Percentiles rank a stretch among this genome's conserved stretches.
These are phyloP conservation scores for Tarenaya hassleriana DNA, from an alignment of 345 rosid genomes.

Conservation along the genomic window DNA sequence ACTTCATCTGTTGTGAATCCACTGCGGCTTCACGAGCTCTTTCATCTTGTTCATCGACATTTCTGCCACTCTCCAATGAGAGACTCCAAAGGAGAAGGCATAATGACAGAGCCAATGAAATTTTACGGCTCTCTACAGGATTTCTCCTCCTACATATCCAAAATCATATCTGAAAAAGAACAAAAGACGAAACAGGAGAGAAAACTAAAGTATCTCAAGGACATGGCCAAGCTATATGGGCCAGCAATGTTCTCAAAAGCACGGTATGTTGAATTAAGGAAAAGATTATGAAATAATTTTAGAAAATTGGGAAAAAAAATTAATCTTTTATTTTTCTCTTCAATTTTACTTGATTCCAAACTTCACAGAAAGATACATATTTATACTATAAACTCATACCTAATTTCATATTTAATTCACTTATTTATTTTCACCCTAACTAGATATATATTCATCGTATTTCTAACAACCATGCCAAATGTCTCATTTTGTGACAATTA, in stretches of 20 bases:
- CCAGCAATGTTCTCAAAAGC: not conserved
- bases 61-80: slow-evolving; percentile 6
- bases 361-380: too few relatives aligned
- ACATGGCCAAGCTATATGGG: not conserved
- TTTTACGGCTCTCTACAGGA: slow-evolving; percentile 13
- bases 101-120: not conserved
- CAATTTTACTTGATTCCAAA: too few relatives aligned
- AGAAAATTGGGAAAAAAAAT: too few relatives aligned
- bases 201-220: not conserved
- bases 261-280: too few relatives aligned
- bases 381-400: too few relatives aligned
- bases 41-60: slow-evolving; percentile 3
- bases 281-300: too few relatives aligned
- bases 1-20: slow-evolving; percentile 22
- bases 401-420: too few relatives aligned
- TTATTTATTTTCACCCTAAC: too few relatives aligned
- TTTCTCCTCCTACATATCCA: slow-evolving; percentile 17
- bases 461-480: too few relatives aligned
- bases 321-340: too few relatives aligned
- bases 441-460: too few relatives aligned
- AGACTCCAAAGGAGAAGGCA: not conserved
- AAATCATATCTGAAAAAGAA: not conserved
- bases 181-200: not conserved
- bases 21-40: not conserved
- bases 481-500: too few relatives aligned